These are phyloP conservation scores for Geotrichum klebahnii DNA, from an alignment of 1,139 yeast genomes.

Conservation along the genomic window DNA sequence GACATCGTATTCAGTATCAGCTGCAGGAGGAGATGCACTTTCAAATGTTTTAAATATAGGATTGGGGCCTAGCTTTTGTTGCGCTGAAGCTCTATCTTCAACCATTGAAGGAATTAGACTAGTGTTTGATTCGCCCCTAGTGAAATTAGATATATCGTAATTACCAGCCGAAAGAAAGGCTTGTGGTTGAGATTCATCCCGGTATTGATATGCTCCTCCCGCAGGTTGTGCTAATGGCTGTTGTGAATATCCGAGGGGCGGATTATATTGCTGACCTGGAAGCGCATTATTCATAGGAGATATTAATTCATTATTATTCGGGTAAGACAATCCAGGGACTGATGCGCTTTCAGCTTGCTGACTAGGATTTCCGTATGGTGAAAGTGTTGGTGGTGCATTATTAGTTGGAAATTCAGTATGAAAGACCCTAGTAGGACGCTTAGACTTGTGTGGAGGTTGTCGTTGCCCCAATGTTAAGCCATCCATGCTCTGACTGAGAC, in stretches of 20 bases:
- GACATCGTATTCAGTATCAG: slow-evolving; percentile 66
- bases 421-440: slow-evolving; percentile 28
- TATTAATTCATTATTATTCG: not conserved
- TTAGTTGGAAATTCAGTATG: slow-evolving; percentile 19
- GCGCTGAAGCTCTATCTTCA: slow-evolving; percentile 53
- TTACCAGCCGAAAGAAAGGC: not conserved
- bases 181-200: not conserved
- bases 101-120: slow-evolving; percentile 49
- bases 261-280: slow-evolving; percentile 5
- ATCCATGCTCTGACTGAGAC: slow-evolving; percentile 18
- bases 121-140: slow-evolving; percentile 5
- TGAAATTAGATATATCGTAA: not conserved
- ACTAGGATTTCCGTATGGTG: not conserved
- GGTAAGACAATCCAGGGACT: not conserved
- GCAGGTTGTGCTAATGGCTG: slow-evolving; percentile 5
- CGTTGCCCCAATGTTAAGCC: slow-evolving; percentile 7
- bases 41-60: slow-evolving; percentile 64
- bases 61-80: slow-evolving; percentile 43
- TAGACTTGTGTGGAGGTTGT: slow-evolving; percentile 11
- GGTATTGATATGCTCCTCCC: slow-evolving; percentile 1
- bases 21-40: slow-evolving; percentile 74
- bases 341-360: not conserved
- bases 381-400: not conserved
- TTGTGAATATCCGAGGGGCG: slow-evolving; percentile 15
- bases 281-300: slow-evolving; percentile 9